Conservation (phyloP, 345 rosid genomes). For the Citropsis articulata region DNA sequence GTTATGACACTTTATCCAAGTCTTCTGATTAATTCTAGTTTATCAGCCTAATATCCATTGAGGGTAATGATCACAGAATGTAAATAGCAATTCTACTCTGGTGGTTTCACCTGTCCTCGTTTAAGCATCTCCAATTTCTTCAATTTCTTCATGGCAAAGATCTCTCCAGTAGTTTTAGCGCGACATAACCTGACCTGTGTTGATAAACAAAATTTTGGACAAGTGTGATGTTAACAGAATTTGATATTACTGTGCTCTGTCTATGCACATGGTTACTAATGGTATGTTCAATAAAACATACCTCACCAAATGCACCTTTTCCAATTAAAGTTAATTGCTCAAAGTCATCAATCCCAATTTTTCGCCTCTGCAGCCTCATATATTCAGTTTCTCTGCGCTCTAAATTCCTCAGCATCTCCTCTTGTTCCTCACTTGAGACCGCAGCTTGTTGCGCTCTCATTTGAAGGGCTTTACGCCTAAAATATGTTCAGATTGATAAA, state of each 20-base stretch:
- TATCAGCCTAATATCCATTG: background rate
- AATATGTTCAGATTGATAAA: conserved; percentile 10
- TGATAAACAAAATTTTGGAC: background rate
- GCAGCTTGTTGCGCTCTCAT: conserved; percentile 84
- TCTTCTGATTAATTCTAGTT: background rate
- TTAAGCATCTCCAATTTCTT: conserved; percentile 98
- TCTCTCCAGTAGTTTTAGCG: conserved; percentile 77
- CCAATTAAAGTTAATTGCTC: conserved; percentile 86
- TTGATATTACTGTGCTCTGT: background rate
- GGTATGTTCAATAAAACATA: conserved; percentile 18
- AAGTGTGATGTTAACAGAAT: background rate
- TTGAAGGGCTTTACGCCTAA: conserved; percentile 77
- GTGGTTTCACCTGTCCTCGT: conserved; percentile 87
- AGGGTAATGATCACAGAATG: background rate
- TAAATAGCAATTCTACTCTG: background rate
- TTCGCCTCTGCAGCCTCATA: conserved; percentile 95
- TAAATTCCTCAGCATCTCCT: conserved; percentile 84
- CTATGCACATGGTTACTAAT: background rate
- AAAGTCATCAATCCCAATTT: conserved; percentile 91
- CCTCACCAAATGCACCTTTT: conserved; percentile 99
- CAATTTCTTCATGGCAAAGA: conserved; percentile 94
- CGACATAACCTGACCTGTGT: conserved; percentile 87
- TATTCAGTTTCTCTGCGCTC: conserved; percentile 88
- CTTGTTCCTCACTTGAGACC: conserved; percentile 76
- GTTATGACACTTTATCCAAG: background rate